A percentile compares a stretch with the other conserved stretches of the same genome.
Conservation (phyloP, 2,329 filamentous ascomycete species). For the Thyridium curvatum region DNA sequence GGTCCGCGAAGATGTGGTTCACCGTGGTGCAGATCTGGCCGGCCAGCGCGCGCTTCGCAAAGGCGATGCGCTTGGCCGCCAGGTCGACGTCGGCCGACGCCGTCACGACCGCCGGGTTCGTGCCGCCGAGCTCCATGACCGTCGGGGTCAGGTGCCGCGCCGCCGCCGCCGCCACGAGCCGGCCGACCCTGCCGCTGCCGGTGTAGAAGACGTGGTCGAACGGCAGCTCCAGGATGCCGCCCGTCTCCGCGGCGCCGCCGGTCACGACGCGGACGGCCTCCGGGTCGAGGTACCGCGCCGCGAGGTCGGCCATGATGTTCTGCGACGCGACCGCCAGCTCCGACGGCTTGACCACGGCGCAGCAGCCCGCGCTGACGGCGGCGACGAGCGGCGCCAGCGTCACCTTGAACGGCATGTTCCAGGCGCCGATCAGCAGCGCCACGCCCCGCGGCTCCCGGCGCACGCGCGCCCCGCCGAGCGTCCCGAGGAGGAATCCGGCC, state of each 20-base stretch:
- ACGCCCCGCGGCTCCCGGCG: constrained; percentile 37
- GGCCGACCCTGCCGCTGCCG: constrained; percentile 28
- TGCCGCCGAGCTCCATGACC: constrained; percentile 38
- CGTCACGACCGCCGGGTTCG: constrained; percentile 35
- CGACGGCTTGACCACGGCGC: constrained; percentile 35
- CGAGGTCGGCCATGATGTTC: constrained; percentile 27
- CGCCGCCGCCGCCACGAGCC: constrained; percentile 29
- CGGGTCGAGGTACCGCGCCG: constrained; percentile 34
- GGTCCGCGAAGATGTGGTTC: constrained; percentile 38
- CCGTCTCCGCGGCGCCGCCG: constrained; percentile 28
- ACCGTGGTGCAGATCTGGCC: constrained; percentile 33
- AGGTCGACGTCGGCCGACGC: constrained; percentile 31
- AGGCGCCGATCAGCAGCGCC: constrained; percentile 35
- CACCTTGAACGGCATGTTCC: constrained; percentile 37
- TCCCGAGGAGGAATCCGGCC: constrained; percentile 19
- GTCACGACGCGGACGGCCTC: constrained; percentile 26
- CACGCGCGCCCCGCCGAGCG: constrained; percentile 21
- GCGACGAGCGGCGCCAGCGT: constrained; percentile 30
- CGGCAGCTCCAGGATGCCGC: constrained; percentile 24
- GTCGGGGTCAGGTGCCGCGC: constrained; percentile 37
- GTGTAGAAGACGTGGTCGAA: constrained; percentile 42
- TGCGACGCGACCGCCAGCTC: constrained; percentile 28
- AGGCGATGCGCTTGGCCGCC: constrained; percentile 34
- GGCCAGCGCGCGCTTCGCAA: constrained; percentile 32
- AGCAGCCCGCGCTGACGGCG: constrained; percentile 34